A percentile compares a stretch with the other conserved stretches of the same genome.
phyloP scores from a whole-genome alignment of 1,284 basidiomycete species.

The Blastosporella zonata region DNA sequence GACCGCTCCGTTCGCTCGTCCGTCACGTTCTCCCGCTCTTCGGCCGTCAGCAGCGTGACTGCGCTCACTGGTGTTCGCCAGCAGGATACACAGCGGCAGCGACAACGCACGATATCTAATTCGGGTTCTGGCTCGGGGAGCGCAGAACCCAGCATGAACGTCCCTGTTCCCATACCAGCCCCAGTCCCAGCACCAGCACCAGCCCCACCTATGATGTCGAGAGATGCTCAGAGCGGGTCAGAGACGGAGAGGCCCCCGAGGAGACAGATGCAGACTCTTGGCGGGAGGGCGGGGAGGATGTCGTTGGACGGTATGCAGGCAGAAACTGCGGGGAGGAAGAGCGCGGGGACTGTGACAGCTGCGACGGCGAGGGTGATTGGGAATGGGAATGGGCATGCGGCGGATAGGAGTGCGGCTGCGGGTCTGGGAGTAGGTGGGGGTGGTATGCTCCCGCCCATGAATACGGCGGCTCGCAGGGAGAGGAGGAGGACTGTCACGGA shows the following conservation, averaged over 20 bases:
- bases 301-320: conserved; percentile 39
- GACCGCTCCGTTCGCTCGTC: conserved; percentile 38
- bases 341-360: conserved; percentile 30
- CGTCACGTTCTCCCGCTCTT: conserved; percentile 62
- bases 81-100: conserved; percentile 35
- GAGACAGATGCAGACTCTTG: conserved; percentile 31
- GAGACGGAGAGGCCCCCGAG: conserved; percentile 51
- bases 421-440: conserved; percentile 13
- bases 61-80: conserved; percentile 56
- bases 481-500: conserved; percentile 43
- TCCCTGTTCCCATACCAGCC: neutral
- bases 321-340: conserved; percentile 22
- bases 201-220: neutral
- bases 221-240: conserved; percentile 39
- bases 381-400: neutral
- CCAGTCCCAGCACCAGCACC: neutral
- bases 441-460: conserved; percentile 18
- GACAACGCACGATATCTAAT: conserved; percentile 39
- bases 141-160: too few species aligned
- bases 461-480: conserved; percentile 30
- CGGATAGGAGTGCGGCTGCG: conserved; percentile 17
- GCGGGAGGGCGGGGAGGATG: conserved; percentile 28
- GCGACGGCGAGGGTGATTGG: conserved; percentile 32
- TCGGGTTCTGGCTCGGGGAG: too few species aligned
- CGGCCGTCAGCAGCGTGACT: conserved; percentile 44